Percentiles rank a stretch among this genome's conserved stretches.
These are phyloP conservation scores for Leccinum disarticulatum DNA, from an alignment of 768 basidiomycete species.

Conservation along the genomic window DNA sequence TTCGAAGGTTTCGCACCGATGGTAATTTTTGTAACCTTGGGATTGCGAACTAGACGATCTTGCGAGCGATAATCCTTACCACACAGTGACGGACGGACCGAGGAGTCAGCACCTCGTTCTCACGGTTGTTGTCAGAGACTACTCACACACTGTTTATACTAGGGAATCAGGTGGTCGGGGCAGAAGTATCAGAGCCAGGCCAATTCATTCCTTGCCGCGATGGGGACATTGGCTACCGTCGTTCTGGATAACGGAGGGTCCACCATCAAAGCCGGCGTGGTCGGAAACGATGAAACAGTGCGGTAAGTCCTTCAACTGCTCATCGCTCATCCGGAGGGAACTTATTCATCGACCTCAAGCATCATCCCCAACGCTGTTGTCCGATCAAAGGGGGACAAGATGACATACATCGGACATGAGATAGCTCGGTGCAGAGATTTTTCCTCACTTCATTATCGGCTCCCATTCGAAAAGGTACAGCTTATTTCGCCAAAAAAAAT, in stretches of 20 bases:
- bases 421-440: conserved; percentile 74
- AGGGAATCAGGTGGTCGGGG: not conserved
- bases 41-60: not conserved
- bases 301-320: conserved; percentile 20
- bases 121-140: conserved; percentile 8
- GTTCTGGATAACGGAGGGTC: conserved; percentile 88
- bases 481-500: not conserved
- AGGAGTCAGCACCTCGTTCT: not conserved
- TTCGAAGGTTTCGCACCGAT: conserved; percentile 7
- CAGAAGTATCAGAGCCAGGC: not conserved
- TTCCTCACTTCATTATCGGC: conserved; percentile 75
- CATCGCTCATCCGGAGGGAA: not conserved
- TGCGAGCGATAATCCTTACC: not conserved
- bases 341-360: conserved; percentile 37
- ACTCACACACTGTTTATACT: not conserved
- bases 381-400: conserved; percentile 80
- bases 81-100: not conserved
- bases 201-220: not conserved
- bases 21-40: not conserved
- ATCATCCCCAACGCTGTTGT: conserved; percentile 80
- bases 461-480: conserved; percentile 84
- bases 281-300: conserved; percentile 31
- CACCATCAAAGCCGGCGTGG: conserved; percentile 73
- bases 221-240: conserved; percentile 40
- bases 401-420: conserved; percentile 85